Conservation (phyloP, 345 rosid genomes). For the Eucalyptus cladocalyx region DNA sequence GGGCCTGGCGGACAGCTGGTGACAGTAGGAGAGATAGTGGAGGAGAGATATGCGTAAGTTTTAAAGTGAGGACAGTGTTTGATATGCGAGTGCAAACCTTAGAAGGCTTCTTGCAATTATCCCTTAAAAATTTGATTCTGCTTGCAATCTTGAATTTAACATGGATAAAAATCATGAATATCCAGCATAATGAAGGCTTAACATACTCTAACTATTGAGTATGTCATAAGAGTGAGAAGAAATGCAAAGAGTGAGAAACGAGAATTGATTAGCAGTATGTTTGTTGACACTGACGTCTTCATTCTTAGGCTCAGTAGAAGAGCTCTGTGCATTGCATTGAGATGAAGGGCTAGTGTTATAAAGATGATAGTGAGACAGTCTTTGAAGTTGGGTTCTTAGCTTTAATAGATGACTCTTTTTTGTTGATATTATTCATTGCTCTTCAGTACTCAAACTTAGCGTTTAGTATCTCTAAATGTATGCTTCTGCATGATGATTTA, state of each 20-base stretch:
- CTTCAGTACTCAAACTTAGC: background rate
- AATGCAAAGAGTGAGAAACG: background rate
- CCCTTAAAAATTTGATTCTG: background rate
- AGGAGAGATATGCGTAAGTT: background rate
- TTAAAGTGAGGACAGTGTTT: background rate
- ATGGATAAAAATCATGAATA: background rate
- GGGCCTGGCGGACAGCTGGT: background rate
- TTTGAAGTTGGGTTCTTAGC: background rate
- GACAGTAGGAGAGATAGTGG: background rate
- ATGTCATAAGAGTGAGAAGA: background rate
- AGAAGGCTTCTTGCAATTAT: background rate
- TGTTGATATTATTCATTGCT: background rate
- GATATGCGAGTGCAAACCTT: background rate
- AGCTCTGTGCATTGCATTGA: background rate
- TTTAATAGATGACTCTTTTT: background rate
- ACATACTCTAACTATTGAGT: background rate
- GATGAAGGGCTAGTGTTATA: background rate
- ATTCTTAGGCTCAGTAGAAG: background rate
- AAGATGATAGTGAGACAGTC: background rate
- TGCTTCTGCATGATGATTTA: background rate
- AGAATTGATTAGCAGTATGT: background rate
- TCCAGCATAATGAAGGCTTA: background rate
- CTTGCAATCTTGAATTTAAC: background rate
- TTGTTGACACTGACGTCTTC: background rate
- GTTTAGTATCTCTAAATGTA: background rate